A percentile compares a stretch with the other conserved stretches of the same genome.
Conservation (phyloP, 2,329 filamentous ascomycete genomes). For the Aspergillus awamori region DNA sequence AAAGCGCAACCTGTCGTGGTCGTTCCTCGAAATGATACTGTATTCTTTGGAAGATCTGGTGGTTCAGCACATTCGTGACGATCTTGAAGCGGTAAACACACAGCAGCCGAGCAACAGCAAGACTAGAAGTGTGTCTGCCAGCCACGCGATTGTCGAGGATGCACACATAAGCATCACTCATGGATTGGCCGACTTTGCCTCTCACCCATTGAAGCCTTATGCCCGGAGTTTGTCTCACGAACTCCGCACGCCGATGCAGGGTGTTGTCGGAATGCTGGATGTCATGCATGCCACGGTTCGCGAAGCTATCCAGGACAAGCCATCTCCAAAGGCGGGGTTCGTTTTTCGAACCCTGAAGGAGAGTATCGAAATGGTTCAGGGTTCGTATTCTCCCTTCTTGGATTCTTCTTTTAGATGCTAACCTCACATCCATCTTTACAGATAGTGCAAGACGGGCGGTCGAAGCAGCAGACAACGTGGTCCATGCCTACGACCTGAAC, state of each 20-base stretch:
- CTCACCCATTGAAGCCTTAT: slow-evolving; percentile 70
- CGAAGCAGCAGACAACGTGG: slow-evolving; percentile 74
- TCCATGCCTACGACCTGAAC: slow-evolving; percentile 74
- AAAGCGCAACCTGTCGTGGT: slow-evolving; percentile 63
- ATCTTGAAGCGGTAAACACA: slow-evolving; percentile 50
- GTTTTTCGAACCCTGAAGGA: slow-evolving; percentile 66
- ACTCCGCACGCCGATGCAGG: slow-evolving; percentile 73
- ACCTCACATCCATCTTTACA: slow-evolving; percentile 30
- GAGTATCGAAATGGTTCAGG: slow-evolving; percentile 72
- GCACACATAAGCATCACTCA: slow-evolving; percentile 55
- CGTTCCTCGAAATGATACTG: slow-evolving; percentile 67
- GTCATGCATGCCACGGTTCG: slow-evolving; percentile 74
- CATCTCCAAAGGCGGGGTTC: slow-evolving; percentile 53
- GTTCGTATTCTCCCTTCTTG: slow-evolving; percentile 39
- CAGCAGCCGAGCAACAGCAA: slow-evolving; percentile 29
- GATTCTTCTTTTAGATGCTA: slow-evolving; percentile 5
- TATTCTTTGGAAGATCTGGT: slow-evolving; percentile 71
- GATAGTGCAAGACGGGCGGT: slow-evolving; percentile 72
- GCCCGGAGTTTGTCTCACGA: slow-evolving; percentile 74
- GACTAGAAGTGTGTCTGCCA: slow-evolving; percentile 27
- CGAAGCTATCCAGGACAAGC: slow-evolving; percentile 62
- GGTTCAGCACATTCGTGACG: slow-evolving; percentile 58
- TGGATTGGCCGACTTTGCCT: slow-evolving; percentile 56
- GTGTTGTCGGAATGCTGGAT: slow-evolving; percentile 74
- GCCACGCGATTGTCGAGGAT: slow-evolving; percentile 22